These are phyloP conservation scores for Chimonanthus praecox DNA, from an alignment of 164 flowering plant species.

Conservation along the genomic window DNA sequence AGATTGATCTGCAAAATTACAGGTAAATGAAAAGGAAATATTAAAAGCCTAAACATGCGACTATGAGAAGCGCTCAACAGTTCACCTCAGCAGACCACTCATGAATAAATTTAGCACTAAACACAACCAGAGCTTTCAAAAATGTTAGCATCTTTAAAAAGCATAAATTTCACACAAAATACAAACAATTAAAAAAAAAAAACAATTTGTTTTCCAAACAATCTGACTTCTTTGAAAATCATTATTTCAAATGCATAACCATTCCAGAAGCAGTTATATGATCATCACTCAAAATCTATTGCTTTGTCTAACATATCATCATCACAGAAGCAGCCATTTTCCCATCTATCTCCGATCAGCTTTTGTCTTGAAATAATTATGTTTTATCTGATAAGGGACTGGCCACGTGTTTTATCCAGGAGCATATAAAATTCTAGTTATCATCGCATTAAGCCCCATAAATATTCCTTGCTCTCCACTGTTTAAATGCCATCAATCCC, in stretches of 20 bases:
- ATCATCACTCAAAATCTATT: too few species aligned
- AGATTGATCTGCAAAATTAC: slow-evolving; percentile 66
- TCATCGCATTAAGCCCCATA: too few species aligned
- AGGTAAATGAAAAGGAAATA: not conserved
- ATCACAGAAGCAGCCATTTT: not conserved
- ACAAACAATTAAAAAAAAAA: too few species aligned
- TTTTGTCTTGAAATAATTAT: too few species aligned
- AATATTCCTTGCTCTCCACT: too few species aligned
- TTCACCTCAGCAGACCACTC: too few species aligned
- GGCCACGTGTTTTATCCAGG: not conserved
- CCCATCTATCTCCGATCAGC: not conserved
- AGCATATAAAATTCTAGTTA: too few species aligned
- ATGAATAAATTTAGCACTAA: not conserved
- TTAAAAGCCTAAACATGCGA: not conserved
- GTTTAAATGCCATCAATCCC: too few species aligned
- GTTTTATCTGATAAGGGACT: not conserved
- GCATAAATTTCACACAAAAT: too few species aligned
- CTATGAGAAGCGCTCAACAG: not conserved
- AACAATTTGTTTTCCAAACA: not conserved
- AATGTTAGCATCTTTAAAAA: too few species aligned
- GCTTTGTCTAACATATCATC: not conserved
- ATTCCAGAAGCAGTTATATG: not conserved
- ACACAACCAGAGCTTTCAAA: not conserved
- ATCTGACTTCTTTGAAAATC: not conserved
- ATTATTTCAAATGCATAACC: not conserved